A percentile compares a stretch with the other conserved stretches of the same genome.
These are phyloP conservation scores for Agaricus sinodeliciosus DNA, from an alignment of 768 basidiomycete species.

Conservation along the genomic window DNA sequence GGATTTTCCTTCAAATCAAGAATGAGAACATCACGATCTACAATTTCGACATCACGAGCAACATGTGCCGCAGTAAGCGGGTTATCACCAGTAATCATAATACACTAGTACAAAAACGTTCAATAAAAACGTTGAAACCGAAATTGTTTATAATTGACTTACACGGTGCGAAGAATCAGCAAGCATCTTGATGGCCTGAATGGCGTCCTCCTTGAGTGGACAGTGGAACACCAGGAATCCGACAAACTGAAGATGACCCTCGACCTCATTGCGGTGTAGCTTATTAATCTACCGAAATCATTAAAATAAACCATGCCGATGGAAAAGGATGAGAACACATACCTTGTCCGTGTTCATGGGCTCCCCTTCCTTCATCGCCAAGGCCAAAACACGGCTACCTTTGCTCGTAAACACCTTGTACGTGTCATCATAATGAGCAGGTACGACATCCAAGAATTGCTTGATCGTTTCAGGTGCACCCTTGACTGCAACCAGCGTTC, in stretches of 20 bases:
- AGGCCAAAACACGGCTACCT: slow-evolving; percentile 89
- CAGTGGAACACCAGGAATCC: slow-evolving; percentile 99
- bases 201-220: slow-evolving; percentile 90
- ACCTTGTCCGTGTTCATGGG: slow-evolving; percentile 67
- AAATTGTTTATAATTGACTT: slow-evolving; percentile 23
- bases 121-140: background rate
- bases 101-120: slow-evolving; percentile 52
- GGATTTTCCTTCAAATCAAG: slow-evolving; percentile 85
- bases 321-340: slow-evolving; percentile 18
- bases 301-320: background rate
- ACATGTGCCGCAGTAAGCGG: slow-evolving; percentile 96
- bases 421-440: slow-evolving; percentile 83
- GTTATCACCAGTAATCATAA: slow-evolving; percentile 99
- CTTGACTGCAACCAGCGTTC: slow-evolving; percentile 72
- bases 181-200: slow-evolving; percentile 88
- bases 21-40: slow-evolving; percentile 92
- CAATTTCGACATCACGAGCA: slow-evolving; percentile 92
- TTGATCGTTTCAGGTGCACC: slow-evolving; percentile 98
- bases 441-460: slow-evolving; percentile 69
- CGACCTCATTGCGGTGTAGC: slow-evolving; percentile 74
- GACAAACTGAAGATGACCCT: slow-evolving; percentile 74
- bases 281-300: slow-evolving; percentile 70
- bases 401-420: slow-evolving; percentile 92
- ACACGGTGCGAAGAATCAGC: slow-evolving; percentile 95
- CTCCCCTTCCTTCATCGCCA: slow-evolving; percentile 84